These are phyloP conservation scores for Oryza glaberrima DNA, from an alignment of 176 grass and related monocot genomes.

Conservation along the genomic window DNA sequence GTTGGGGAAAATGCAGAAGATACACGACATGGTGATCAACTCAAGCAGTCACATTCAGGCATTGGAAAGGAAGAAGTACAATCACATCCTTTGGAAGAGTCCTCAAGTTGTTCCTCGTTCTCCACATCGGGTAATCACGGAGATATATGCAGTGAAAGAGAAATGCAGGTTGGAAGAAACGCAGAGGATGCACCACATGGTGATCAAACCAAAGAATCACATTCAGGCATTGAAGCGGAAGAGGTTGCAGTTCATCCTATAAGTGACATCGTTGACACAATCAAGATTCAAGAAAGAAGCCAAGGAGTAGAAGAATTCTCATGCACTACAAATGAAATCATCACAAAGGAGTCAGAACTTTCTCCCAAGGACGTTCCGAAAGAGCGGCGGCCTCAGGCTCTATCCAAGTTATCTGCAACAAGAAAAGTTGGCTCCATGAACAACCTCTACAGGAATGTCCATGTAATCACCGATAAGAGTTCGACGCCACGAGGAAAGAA, in stretches of 20 bases:
- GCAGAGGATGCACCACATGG: background rate
- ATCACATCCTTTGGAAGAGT: slow-evolving; percentile 27
- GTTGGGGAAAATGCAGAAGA: slow-evolving; percentile 13
- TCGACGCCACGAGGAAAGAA: slow-evolving; percentile 37
- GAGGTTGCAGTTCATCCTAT: slow-evolving; percentile 36
- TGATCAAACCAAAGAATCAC: too few relatives aligned
- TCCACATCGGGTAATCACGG: slow-evolving; percentile 15
- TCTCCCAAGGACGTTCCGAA: slow-evolving; percentile 9
- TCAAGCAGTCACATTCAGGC: slow-evolving; percentile 14
- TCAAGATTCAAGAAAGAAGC: slow-evolving; percentile 47
- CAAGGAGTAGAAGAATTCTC: slow-evolving; percentile 14
- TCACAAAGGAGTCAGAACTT: slow-evolving; percentile 40
- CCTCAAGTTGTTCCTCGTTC: slow-evolving; percentile 27
- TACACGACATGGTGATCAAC: slow-evolving; percentile 26
- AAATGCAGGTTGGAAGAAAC: background rate
- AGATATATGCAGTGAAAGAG: slow-evolving; percentile 30
- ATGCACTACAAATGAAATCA: slow-evolving; percentile 28
- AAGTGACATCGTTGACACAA: slow-evolving; percentile 25
- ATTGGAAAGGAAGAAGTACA: slow-evolving; percentile 35
- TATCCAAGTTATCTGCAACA: slow-evolving; percentile 40
- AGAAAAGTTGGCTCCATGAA: slow-evolving; percentile 57
- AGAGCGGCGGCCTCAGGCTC: slow-evolving; percentile 21
- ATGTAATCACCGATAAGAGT: slow-evolving; percentile 17
- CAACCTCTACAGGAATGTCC: slow-evolving; percentile 36
- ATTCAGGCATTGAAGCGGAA: slow-evolving; percentile 5